phyloP scores from a whole-genome alignment of 495 filamentous ascomycete genomes.

The Penicillium cosmopolitanum region DNA sequence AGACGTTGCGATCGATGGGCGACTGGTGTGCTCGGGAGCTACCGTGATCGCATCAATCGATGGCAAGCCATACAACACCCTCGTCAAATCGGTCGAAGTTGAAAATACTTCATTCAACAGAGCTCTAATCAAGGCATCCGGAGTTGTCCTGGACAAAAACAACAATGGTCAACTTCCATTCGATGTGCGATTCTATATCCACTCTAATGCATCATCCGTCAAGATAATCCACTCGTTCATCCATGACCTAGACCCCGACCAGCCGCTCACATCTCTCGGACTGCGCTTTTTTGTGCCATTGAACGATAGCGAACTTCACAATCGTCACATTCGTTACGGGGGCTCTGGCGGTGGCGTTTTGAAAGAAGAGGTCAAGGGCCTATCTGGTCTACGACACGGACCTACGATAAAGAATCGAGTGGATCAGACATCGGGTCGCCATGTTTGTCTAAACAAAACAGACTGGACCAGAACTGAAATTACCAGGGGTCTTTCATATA shows the following conservation, averaged over 20 bases:
- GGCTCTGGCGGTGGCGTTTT: constrained; percentile 42
- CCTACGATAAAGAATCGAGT: constrained; percentile 24
- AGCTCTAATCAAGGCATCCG: constrained; percentile 19
- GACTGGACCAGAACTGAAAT: constrained; percentile 22
- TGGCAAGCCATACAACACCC: constrained; percentile 7
- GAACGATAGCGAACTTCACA: constrained; percentile 35
- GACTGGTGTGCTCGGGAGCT: constrained; percentile 14
- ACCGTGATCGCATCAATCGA: constrained; percentile 23
- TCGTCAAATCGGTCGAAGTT: constrained; percentile 9
- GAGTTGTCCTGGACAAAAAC: constrained; percentile 5
- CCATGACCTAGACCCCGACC: constrained; percentile 34
- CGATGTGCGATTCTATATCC: constrained; percentile 45
- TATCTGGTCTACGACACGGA: constrained; percentile 45
- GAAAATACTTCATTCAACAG: constrained; percentile 20
- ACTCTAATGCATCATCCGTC: constrained; percentile 38
- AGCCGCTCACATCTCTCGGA: constrained; percentile 41
- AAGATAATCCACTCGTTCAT: constrained; percentile 39
- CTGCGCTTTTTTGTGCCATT: constrained; percentile 42
- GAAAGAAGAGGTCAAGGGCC: constrained; percentile 44
- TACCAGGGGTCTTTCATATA: constrained; percentile 18
- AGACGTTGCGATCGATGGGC: constrained; percentile 11
- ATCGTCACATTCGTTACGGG: constrained; percentile 44
- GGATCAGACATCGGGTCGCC: constrained; percentile 15
- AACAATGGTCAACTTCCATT: constrained; percentile 35
- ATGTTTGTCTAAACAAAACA: constrained; percentile 6